phyloP scores from a whole-genome alignment of 345 rosid species.

The Lagerstroemia speciosa region DNA sequence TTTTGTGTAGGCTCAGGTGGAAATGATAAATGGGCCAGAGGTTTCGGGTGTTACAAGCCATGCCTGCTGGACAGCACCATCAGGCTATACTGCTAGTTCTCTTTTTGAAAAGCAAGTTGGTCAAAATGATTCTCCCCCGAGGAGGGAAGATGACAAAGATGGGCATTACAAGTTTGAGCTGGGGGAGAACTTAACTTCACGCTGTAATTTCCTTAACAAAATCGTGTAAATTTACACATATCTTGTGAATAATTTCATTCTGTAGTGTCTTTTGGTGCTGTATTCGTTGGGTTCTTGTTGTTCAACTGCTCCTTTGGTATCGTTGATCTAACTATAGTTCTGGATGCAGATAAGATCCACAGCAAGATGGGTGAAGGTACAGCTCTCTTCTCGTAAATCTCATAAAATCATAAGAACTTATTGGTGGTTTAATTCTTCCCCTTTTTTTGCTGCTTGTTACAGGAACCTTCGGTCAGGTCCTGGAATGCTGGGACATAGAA shows the following conservation, averaged over 20 bases:
- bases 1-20: constrained; percentile 99
- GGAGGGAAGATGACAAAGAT: constrained; percentile 96
- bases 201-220: constrained; percentile 71
- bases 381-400: neutral
- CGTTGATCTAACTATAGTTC: neutral
- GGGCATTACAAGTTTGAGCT: constrained; percentile 96
- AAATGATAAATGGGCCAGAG: constrained; percentile 83
- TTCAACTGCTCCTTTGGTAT: neutral
- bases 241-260: neutral
- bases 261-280: too few species aligned
- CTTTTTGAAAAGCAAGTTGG: constrained; percentile 35
- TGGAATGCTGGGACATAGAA: constrained; percentile 92
- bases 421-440: constrained; percentile 8
- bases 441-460: constrained; percentile 7
- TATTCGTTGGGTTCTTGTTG: too few species aligned
- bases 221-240: constrained; percentile 7
- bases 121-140: constrained; percentile 76
- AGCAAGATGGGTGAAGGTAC: constrained; percentile 95
- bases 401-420: neutral
- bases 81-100: constrained; percentile 38
- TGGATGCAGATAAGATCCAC: constrained; percentile 64
- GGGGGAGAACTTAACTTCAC: constrained; percentile 87
- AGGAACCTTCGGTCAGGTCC: constrained; percentile 91
- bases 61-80: constrained; percentile 55
- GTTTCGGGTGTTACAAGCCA: constrained; percentile 78